A percentile compares a stretch with the other conserved stretches of the same genome.
phyloP scores from a whole-genome alignment of 2,329 filamentous ascomycete genomes.

The Cladosporium sp. region DNA sequence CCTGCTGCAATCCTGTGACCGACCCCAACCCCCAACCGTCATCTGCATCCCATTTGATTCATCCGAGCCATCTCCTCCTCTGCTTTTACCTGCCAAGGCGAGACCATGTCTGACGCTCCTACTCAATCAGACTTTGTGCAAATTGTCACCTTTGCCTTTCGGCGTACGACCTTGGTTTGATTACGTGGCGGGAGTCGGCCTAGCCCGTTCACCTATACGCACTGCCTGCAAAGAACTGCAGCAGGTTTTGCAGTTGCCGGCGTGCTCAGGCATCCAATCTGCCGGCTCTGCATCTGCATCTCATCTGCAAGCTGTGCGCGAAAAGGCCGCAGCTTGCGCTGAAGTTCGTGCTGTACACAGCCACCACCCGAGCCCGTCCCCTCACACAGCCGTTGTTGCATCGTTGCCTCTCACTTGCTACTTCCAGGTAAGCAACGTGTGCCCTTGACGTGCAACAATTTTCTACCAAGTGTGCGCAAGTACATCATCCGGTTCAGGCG shows the following conservation, averaged over 20 bases:
- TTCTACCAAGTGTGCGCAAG: not conserved
- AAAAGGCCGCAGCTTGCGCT: slow-evolving; percentile 2
- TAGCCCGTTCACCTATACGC: not conserved
- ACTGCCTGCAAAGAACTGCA: not conserved
- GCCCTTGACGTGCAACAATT: not conserved
- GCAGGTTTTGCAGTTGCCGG: not conserved
- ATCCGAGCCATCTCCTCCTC: slow-evolving; percentile 1
- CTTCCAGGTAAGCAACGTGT: not conserved
- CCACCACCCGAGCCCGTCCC: slow-evolving; percentile 8
- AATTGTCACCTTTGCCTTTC: not conserved
- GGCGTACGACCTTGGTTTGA: not conserved
- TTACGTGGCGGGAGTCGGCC: not conserved
- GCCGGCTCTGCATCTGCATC: slow-evolving; percentile 6
- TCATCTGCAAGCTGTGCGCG: not conserved
- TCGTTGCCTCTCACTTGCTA: not conserved
- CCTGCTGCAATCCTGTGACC: slow-evolving; percentile 7
- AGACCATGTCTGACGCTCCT: not conserved
- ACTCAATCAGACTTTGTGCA: not conserved
- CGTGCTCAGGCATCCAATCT: slow-evolving; percentile 1
- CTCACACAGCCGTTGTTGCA: not conserved
- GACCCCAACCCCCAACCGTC: slow-evolving; percentile 14
- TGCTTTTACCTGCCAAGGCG: not conserved
- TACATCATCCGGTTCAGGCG: not conserved
- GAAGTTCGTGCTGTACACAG: not conserved
- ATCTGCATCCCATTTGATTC: not conserved